Conservation (phyloP, 768 basidiomycete species). For the Podaxis sp. region DNA sequence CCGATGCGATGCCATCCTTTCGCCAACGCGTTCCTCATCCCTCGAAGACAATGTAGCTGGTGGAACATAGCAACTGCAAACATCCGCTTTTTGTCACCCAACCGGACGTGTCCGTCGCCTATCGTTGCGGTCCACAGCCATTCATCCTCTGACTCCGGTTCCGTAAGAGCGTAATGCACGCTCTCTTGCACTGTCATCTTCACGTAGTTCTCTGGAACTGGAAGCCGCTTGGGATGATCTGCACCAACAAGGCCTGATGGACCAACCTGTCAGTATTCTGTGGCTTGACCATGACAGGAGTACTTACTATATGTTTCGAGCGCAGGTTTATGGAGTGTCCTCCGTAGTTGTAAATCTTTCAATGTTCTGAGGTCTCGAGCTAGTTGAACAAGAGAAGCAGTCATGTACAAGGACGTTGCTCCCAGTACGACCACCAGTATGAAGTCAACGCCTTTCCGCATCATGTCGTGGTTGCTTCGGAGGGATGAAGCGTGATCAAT, state of each 20-base stretch:
- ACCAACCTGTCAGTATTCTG: neutral
- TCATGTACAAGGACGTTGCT: constrained; percentile 6
- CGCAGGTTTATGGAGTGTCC: constrained; percentile 1
- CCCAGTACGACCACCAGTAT: constrained; percentile 1
- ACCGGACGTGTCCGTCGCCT: constrained; percentile 27
- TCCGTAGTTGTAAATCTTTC: constrained; percentile 5
- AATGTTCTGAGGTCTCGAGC: neutral
- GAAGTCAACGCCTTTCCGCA: constrained; percentile 1
- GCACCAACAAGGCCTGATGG: constrained; percentile 25
- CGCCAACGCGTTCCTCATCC: constrained; percentile 28
- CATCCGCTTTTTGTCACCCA: constrained; percentile 29
- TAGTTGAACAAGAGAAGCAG: constrained; percentile 4
- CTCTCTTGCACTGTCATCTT: constrained; percentile 30
- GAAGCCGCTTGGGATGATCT: constrained; percentile 29
- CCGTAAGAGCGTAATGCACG: constrained; percentile 26
- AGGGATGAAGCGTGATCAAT: neutral
- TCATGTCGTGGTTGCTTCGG: neutral
- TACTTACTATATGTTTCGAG: constrained; percentile 6
- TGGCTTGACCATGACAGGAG: neutral
- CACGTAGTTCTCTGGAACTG: constrained; percentile 26
- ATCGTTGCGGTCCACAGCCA: constrained; percentile 30
- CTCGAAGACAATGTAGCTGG: constrained; percentile 45
- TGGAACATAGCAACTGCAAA: constrained; percentile 44
- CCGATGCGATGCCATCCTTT: constrained; percentile 24
- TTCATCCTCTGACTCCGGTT: constrained; percentile 27